These are phyloP conservation scores for Fusarium sp. DNA, from an alignment of 2,329 filamentous ascomycete genomes.

Conservation along the genomic window DNA sequence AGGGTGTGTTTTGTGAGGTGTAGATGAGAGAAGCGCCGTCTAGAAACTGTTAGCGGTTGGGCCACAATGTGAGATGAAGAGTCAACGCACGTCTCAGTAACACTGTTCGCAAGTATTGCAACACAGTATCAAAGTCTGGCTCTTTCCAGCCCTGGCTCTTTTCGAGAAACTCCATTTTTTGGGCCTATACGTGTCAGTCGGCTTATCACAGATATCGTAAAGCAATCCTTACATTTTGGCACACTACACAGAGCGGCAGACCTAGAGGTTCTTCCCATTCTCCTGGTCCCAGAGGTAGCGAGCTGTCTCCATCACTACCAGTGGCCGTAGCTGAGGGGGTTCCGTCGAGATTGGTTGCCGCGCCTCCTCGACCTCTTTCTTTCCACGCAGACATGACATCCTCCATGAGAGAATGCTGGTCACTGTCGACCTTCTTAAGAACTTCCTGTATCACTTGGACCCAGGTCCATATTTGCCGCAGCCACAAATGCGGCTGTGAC, in stretches of 20 bases:
- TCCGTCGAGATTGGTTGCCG: constrained; percentile 71
- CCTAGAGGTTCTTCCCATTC: constrained; percentile 94
- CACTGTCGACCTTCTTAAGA: constrained; percentile 76
- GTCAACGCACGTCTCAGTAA: constrained; percentile 76
- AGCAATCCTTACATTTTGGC: constrained; percentile 78
- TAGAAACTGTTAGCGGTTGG: constrained; percentile 52
- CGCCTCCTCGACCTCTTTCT: constrained; percentile 75
- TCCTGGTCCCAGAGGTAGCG: constrained; percentile 83
- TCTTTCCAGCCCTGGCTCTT: constrained; percentile 94
- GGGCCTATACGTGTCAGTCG: constrained; percentile 65
- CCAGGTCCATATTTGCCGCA: constrained; percentile 90
- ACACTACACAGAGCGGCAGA: constrained; percentile 91
- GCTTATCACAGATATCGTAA: constrained; percentile 4
- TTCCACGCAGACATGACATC: constrained; percentile 85
- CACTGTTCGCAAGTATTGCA: constrained; percentile 91
- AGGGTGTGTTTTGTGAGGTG: constrained; percentile 79
- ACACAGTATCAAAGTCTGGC: constrained; percentile 93
- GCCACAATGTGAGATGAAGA: not conserved
- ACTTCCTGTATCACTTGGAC: constrained; percentile 83
- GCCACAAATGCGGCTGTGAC: constrained; percentile 93
- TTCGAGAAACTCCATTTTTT: constrained; percentile 91
- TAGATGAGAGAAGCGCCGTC: constrained; percentile 88
- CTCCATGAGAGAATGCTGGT: constrained; percentile 85
- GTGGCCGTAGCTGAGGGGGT: constrained; percentile 65
- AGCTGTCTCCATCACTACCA: constrained; percentile 70